Evolutionary conservation across 352 stramenopile genomes (phyloP), one percentile per base, ranked within the genome.

Genomic region (Phytophthora pisi): DNA sequence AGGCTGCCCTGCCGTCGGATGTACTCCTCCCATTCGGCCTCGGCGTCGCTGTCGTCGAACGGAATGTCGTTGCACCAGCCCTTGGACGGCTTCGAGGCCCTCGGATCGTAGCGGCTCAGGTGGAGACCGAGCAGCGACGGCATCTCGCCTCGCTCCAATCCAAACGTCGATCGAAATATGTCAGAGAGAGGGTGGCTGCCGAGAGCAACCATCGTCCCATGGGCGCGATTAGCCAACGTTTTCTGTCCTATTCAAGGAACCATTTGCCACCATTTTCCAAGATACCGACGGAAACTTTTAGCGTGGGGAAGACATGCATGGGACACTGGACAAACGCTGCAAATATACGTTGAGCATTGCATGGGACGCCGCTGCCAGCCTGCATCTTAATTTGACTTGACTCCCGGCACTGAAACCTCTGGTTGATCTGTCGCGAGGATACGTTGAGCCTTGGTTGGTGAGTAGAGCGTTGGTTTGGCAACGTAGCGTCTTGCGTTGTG

Each of bases 11-110:
- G 64, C 0, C 30, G 58, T 53, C 50, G 65, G 15, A 67, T 62
- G 52, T 64, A 61, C 23, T 68, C 58, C 50, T 72, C 58, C 59
- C 51, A 63, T 20, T 72, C 65, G 15, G 47, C 49, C 47, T 69
- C 60, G 2, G 47, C 52, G 18, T 74, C 60, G 26, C 36, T 57
- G 24, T 70, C 56, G 26, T 70, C 66, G 28, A 51, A 67, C n/a
- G 65, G 65, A 30, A 69, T 24, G 13, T 72, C 53, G 23, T 69
- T 72, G 59, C 59, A 64, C 65, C 65, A 72, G 36, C 65, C 65
- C 30, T 34, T 61, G 11, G 59, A 65, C 42, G 61, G 66, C 31
- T 69, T 66, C 15, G 61, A 66, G 5, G 61, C 7, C 31, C 47
- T 13, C 13, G 55, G 66, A 28, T 74, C 61, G 50, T 61, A 73